A percentile compares a stretch with the other conserved stretches of the same genome.
Conservation (phyloP, 768 basidiomycete genomes). For the Podaxis sp. region DNA sequence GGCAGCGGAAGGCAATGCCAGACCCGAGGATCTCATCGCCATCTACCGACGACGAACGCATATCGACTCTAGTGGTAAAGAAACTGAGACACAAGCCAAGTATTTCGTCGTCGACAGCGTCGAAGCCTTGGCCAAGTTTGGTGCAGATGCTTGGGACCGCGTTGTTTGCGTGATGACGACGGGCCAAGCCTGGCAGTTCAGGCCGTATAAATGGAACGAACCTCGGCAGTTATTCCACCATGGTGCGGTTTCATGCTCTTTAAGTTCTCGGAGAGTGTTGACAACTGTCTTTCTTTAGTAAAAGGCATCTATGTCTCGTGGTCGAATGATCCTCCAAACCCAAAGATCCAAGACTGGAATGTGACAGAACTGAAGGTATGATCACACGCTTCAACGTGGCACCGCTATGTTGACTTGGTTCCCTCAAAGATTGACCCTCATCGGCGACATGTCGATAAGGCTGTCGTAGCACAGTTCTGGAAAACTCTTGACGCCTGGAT, state of each 20-base stretch:
- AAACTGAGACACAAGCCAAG: slow-evolving; percentile 53
- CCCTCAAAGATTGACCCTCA: slow-evolving; percentile 77
- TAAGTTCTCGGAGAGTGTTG: neutral
- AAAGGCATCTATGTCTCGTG: slow-evolving; percentile 96
- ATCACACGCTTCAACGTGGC: neutral
- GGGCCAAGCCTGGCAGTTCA: slow-evolving; percentile 98
- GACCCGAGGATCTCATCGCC: slow-evolving; percentile 82
- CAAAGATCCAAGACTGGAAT: slow-evolving; percentile 94
- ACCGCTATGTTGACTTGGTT: neutral
- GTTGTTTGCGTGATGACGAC: slow-evolving; percentile 99
- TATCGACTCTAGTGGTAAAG: slow-evolving; percentile 65
- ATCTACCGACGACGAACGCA: slow-evolving; percentile 82
- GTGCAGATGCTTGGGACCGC: slow-evolving; percentile 92
- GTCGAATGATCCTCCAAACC: slow-evolving; percentile 88
- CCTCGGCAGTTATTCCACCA: slow-evolving; percentile 92
- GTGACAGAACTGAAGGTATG: slow-evolving; percentile 89
- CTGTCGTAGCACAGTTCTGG: slow-evolving; percentile 96
- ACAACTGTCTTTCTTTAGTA: slow-evolving; percentile 45
- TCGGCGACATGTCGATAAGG: slow-evolving; percentile 91
- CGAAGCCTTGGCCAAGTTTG: slow-evolving; percentile 91
- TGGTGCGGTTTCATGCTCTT: slow-evolving; percentile 43
- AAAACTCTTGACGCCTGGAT: slow-evolving; percentile 88
- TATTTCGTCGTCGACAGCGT: slow-evolving; percentile 92
- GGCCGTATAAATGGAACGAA: slow-evolving; percentile 95
- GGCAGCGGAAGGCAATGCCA: slow-evolving; percentile 66